Base-by-base conservation (phyloP, 495 filamentous ascomycete genomes). In the Daldinia bambusicola region DNA sequence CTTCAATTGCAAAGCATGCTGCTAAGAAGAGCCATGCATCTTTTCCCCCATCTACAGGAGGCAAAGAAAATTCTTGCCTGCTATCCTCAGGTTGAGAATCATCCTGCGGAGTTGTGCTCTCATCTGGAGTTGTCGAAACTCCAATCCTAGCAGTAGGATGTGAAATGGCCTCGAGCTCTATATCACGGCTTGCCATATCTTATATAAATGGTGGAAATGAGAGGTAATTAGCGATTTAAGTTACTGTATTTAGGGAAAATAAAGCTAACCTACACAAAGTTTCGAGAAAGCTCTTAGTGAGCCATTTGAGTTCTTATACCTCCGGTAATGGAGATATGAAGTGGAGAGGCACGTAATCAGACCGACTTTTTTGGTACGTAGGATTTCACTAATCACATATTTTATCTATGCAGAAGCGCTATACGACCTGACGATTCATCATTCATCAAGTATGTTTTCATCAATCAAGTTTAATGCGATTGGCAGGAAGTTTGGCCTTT, bases 11-110 rank as follows among this genome's bases (percentile, higher is more conserved):
- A 70, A 89, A 89, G 58, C 84, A 82, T 8, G 83, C 84, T 2
- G 81, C 74, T 9, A 91, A 78, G 68, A 86, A 86, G 0, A 89
- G 79, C 84, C 87, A 91, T 9, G 89, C 88, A 50, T 84, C 76
- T 60, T 82, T 84, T 2, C 87, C 88, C 7, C 84, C 78, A 72
- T 90, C 88, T 20, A 74, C 81, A 10, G 81, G 83, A 6, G 85
- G 86, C 22, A 89, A 76, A 10, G 79, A 82, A 63, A 79, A 79
- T 36, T 76, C 75, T 30, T 75, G 71, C 48, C 53, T 62, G 13
- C 40, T 66, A 37, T 53, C 67, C 43, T 67, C 67, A 31, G 48
- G 55, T 12, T 53, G 63, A 40, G 41, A 20, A 31, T 37, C 40
- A 7, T 12, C 16, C 4, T 62, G 69, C 30, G 18, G 55, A 48